Evolutionary conservation across 2,329 filamentous ascomycete genomes (phyloP), one percentile per base, ranked within the genome.

Genomic region (Colletotrichum sp.): DNA sequence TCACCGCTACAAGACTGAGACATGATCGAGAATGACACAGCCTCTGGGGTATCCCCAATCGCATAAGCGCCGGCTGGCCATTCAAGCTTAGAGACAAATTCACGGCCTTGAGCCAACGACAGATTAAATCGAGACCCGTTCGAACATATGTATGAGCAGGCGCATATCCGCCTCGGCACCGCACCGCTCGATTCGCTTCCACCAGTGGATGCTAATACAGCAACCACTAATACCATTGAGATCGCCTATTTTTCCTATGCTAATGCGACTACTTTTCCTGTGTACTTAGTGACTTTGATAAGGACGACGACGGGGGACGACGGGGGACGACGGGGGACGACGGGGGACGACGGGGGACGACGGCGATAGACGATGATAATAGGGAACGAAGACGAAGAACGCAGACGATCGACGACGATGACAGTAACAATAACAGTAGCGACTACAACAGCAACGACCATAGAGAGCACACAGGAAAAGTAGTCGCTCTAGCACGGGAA

Each of bases 1-100:
- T 75, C 69, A 61, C 72, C 63, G 63, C 38, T 38, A 38, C 61
- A 55, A 28, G 30, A 34, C 32, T 73, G 57, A 73, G 73, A 75
- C 70, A 75, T 13, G 26, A 12, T 30, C 21, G 32, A 67, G 38
- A 26, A 18, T 28, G 57, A 67, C 18, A 57, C 36, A 21, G 15
- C 21, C 43, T 18, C 16, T 16, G 61, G 52, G 15, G 34, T n/a
- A 60, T 66, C 38, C 38, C 38, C 38, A 43, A 43, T 43, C 1
- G 38, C 38, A 43, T 43, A 43, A n/a, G 38, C 38, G 38, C 38
- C 18, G 38, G 38, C 38, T 48, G 18, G 38, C 38, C 38, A 48
- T 18, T 48, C 18, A 48, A 48, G 38, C 18, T 48, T n/a, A 48
- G 38, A 48, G 18, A 48, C 38, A 12, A n/a, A 48, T n/a, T 48